Base-by-base conservation (phyloP, 805 yeast species). In the Candida germanica region DNA sequence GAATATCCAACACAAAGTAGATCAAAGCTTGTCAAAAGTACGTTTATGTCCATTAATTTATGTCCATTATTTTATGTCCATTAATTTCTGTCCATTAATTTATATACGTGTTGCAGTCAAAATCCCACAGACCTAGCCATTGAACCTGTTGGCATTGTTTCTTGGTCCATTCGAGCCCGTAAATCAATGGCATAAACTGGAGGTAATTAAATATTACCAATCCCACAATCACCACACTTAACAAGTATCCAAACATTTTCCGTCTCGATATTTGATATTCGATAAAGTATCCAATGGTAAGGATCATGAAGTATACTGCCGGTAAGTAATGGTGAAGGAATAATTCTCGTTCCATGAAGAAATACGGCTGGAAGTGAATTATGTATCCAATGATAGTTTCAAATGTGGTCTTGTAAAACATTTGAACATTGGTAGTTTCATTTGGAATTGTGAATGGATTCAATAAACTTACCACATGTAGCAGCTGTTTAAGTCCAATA, bases 351-450 rank as follows among this genome's bases (percentile, higher is more conserved):
- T 56, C 37, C 56, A 65, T 53, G 39, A 53, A 36, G 51, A 73
- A 64, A 42, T 73, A 79, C 13, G 93, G 91, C 27, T 71, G 44
- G 43, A 67, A 75, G 48, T 81, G 80, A 15, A 79, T 20, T 1
- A 66, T 41, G 75, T 79, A 85, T 1, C 87, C 93, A 2, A 75
- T 40, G 12, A 73, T 46, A 38, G 58, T 72, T 40, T 70, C 73
- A 10, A 64, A 38, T 9, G 57, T 38, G 25, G 48, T 39, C 20
- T 38, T 31, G 39, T 55, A 57, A 36, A 50, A 57, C 10, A 39
- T 34, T 6, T 38, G 26, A 2, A 36, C 35, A 10, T 38, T 33
- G 5, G 31, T 14, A 0, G 50, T 28, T 35, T 56, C 58, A 13
- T 30, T 20, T 5, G 43, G 36, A 2, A 46, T 24, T 3, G 16